Conservation (phyloP, 805 yeast genomes). For the Schwanniomyces vanrijiae region DNA sequence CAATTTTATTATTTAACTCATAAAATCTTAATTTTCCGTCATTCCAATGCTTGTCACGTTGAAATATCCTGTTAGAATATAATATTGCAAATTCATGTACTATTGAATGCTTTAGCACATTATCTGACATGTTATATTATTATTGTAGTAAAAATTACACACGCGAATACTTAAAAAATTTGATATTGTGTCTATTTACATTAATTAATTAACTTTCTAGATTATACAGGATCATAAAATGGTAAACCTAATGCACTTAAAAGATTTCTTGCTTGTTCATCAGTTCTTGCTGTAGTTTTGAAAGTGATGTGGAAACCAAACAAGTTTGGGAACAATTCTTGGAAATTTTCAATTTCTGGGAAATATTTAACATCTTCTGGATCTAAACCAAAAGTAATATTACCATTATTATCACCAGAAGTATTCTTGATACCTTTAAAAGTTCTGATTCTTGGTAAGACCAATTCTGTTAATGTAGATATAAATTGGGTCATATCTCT, state of each 20-base stretch:
- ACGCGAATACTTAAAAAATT: not conserved
- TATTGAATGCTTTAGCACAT: conserved; percentile 30
- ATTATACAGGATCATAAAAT: conserved; percentile 39
- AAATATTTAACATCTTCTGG: conserved; percentile 76
- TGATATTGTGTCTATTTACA: conserved; percentile 1
- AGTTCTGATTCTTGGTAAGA: conserved; percentile 88
- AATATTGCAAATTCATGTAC: conserved; percentile 49
- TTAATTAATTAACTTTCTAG: not conserved
- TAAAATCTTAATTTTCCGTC: conserved; percentile 50
- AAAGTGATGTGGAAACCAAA: conserved; percentile 85
- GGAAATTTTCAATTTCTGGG: conserved; percentile 92
- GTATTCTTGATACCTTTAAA: conserved; percentile 74
- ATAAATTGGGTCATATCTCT: conserved; percentile 83
- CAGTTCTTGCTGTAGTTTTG: conserved; percentile 87
- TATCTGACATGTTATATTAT: not conserved
- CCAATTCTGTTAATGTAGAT: conserved; percentile 84
- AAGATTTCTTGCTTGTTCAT: conserved; percentile 82
- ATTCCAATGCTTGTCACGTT: conserved; percentile 51
- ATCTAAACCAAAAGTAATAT: conserved; percentile 78
- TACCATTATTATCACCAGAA: conserved; percentile 84
- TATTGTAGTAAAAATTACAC: not conserved
- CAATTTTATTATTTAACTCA: conserved; percentile 48
- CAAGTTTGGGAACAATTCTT: conserved; percentile 83
- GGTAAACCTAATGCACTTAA: conserved; percentile 83
- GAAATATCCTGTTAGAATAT: conserved; percentile 44